Conservation (phyloP, 257 asterid species). For the Ilex aquifolium region DNA sequence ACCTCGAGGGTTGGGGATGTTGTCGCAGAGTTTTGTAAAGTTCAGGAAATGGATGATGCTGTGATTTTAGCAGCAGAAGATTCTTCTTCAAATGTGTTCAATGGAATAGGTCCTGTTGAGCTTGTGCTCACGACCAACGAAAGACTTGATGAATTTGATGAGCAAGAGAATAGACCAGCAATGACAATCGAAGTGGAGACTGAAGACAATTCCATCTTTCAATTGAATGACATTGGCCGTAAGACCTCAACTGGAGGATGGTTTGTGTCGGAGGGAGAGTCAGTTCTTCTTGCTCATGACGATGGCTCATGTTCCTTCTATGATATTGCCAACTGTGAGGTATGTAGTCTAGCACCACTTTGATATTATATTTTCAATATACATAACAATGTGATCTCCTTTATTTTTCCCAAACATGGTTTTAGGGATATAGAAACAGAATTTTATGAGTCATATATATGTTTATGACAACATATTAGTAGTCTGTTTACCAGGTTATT, state of each 20-base stretch:
- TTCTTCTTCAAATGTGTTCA: conserved; percentile 21
- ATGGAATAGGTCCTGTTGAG: conserved; percentile 31
- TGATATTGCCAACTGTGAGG: conserved; percentile 74
- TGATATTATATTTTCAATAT: not conserved
- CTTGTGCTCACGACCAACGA: conserved; percentile 52
- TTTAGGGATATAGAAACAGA: not conserved
- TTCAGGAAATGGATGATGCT: conserved; percentile 46
- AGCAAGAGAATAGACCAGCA: conserved; percentile 41
- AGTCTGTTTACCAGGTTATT: not conserved
- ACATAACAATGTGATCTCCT: too few relatives aligned
- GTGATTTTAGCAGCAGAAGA: conserved; percentile 17
- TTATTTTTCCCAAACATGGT: not conserved
- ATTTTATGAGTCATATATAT: not conserved
- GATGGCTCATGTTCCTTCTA: conserved; percentile 80
- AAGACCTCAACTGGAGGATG: conserved; percentile 82
- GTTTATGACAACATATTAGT: not conserved
- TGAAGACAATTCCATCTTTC: conserved; percentile 34
- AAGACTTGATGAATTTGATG: conserved; percentile 56
- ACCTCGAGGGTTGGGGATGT: conserved; percentile 5
- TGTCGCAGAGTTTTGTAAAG: conserved; percentile 25
- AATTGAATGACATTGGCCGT: conserved; percentile 52
- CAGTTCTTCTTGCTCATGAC: conserved; percentile 65
- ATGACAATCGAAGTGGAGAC: conserved; percentile 48
- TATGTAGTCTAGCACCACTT: conserved; percentile 5
- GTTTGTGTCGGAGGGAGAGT: conserved; percentile 90